Evolutionary conservation across 1,284 basidiomycete species (phyloP).

Genomic region (Volvariella volvacea): DNA sequence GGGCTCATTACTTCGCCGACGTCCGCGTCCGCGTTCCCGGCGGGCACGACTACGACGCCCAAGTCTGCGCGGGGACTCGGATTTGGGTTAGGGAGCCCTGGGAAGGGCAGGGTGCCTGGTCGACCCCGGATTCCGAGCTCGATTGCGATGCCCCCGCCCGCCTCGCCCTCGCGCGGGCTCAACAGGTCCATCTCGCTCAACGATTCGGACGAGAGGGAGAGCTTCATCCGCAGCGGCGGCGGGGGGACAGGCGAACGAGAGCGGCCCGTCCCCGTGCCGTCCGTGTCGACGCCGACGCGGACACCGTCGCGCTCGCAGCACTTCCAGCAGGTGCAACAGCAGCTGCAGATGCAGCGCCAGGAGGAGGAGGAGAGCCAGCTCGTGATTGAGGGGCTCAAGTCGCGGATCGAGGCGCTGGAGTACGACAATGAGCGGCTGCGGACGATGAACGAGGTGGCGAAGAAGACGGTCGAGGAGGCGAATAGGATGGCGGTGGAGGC

Average conservation of each 20-base stretch:
- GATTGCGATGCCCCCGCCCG: constrained; percentile 74
- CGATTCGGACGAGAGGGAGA: constrained; percentile 13
- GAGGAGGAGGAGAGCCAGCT: too few relatives aligned
- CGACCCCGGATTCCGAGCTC: constrained; percentile 62
- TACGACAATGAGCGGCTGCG: constrained; percentile 46
- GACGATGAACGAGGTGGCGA: not conserved
- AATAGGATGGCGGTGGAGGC: too few relatives aligned
- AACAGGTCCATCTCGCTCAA: constrained; percentile 24
- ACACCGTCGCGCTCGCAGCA: constrained; percentile 9
- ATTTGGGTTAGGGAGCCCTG: not conserved
- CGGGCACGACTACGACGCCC: constrained; percentile 60
- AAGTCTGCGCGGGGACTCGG: constrained; percentile 35
- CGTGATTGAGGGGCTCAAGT: constrained; percentile 35
- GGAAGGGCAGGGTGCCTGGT: not conserved
- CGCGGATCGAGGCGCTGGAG: constrained; percentile 48
- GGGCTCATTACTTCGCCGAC: constrained; percentile 24
- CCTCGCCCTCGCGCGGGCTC: constrained; percentile 40
- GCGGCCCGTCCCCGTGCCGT: constrained; percentile 11
- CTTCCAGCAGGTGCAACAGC: constrained; percentile 5
- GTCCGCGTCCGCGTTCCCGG: constrained; percentile 49
- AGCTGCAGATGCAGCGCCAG: constrained; percentile 18
- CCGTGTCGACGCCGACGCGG: not conserved
- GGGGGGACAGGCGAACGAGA: constrained; percentile 3
- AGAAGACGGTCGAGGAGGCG: too few relatives aligned
- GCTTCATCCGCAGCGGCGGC: constrained; percentile 13